These are phyloP conservation scores for Striga hermonthica DNA, from an alignment of 305 asterid genomes.

Conservation along the genomic window DNA sequence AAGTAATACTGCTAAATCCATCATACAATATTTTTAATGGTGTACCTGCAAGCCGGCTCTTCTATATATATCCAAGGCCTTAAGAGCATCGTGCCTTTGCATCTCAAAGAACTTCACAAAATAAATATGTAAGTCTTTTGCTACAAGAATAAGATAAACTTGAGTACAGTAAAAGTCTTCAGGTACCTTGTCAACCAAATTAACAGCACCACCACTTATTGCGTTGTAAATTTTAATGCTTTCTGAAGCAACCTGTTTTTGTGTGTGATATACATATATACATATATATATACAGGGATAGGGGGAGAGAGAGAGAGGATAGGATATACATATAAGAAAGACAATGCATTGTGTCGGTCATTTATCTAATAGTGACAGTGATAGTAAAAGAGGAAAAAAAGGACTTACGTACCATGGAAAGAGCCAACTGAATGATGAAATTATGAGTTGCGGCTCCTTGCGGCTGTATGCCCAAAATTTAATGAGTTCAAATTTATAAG, in stretches of 20 bases:
- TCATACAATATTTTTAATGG: neutral
- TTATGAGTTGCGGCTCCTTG: conserved; percentile 93
- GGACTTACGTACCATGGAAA: conserved; percentile 62
- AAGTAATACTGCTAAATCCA: neutral
- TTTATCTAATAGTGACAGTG: neutral
- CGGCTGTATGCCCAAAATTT: conserved; percentile 61
- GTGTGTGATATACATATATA: no score
- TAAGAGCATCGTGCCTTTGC: conserved; percentile 92
- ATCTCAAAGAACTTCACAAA: conserved; percentile 87
- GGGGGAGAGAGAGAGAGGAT: conserved; percentile 26
- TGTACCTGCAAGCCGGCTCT: conserved; percentile 92
- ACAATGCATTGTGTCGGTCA: neutral
- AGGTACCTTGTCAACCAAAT: conserved; percentile 93
- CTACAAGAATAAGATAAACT: conserved; percentile 12
- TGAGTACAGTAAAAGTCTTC: conserved; percentile 21
- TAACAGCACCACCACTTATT: conserved; percentile 80
- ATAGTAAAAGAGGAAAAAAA: no score
- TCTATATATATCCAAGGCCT: conserved; percentile 84
- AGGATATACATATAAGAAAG: conserved; percentile 20
- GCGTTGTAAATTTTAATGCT: conserved; percentile 88
- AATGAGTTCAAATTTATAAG: conserved; percentile 25
- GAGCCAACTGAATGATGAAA: conserved; percentile 82
- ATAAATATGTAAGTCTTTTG: conserved; percentile 25
- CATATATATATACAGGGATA: no score
- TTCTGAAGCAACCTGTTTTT: conserved; percentile 77